Percentiles rank a stretch among this genome's conserved stretches.
phyloP scores from a whole-genome alignment of 1,284 basidiomycete species.

The Phlebopus sp. region DNA sequence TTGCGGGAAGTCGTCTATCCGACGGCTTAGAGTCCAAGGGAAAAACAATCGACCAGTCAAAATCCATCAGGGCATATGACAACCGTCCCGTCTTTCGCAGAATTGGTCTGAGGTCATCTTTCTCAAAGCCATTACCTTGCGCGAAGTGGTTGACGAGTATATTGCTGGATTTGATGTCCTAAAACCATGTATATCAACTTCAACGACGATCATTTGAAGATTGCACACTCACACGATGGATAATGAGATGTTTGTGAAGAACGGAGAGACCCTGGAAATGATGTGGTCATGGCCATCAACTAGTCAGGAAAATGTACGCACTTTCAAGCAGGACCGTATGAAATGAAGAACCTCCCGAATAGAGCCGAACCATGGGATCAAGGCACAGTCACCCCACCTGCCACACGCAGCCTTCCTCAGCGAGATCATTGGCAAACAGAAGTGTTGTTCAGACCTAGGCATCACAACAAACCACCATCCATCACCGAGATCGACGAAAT shows the following conservation, averaged over 20 bases:
- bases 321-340: conserved; percentile 2
- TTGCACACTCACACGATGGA: conserved; percentile 14
- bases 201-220: too few relatives aligned
- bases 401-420: not conserved
- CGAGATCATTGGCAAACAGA: not conserved
- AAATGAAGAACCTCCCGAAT: conserved; percentile 4
- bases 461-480: conserved; percentile 20
- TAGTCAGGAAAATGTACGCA: not conserved
- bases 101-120: not conserved
- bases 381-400: not conserved
- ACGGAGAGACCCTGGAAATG: conserved; percentile 13
- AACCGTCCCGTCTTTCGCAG: not conserved
- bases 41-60: conserved; percentile 17
- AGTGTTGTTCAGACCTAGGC: conserved; percentile 15
- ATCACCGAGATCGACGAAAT: too few relatives aligned
- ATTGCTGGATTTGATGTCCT: not conserved
- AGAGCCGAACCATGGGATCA: not conserved
- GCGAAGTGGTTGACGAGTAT: not conserved
- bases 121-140: not conserved
- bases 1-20: conserved; percentile 8
- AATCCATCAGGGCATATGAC: conserved; percentile 15
- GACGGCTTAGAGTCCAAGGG: conserved; percentile 5
- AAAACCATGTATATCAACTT: too few relatives aligned
- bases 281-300: not conserved
- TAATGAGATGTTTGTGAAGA: conserved; percentile 19